Conservation (phyloP, 2,329 filamentous ascomycete species). For the Anthostomella pinea region DNA sequence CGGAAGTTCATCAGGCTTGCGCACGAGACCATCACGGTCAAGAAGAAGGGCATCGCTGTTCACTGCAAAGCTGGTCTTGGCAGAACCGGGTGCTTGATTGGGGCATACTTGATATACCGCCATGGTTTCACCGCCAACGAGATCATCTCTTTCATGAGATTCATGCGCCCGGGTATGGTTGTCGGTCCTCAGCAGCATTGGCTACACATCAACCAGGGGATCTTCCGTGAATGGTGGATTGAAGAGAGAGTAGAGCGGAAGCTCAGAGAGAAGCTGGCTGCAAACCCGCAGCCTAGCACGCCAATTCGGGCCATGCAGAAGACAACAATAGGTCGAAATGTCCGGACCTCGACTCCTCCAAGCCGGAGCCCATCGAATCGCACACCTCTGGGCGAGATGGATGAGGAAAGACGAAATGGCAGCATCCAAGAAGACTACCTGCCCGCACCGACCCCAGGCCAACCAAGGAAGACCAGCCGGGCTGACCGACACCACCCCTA, state of each 20-base stretch:
- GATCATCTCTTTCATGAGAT: constrained; percentile 96
- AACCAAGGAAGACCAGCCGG: constrained; percentile 85
- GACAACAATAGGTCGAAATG: constrained; percentile 53
- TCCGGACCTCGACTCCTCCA: constrained; percentile 78
- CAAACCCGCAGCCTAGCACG: constrained; percentile 53
- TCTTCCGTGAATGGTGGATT: constrained; percentile 98
- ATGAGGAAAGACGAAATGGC: constrained; percentile 69
- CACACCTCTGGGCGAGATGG: constrained; percentile 89
- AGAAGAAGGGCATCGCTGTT: constrained; percentile 90
- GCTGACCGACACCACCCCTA: constrained; percentile 76
- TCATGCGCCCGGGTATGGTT: constrained; percentile 98
- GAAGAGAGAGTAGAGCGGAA: constrained; percentile 77
- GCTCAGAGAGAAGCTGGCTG: constrained; percentile 57
- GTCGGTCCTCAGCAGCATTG: constrained; percentile 98
- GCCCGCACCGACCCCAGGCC: constrained; percentile 90
- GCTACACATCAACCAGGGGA: constrained; percentile 94
- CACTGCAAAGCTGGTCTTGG: constrained; percentile 98
- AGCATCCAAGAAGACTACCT: constrained; percentile 84
- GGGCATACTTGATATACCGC: constrained; percentile 95
- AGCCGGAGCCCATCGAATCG: constrained; percentile 73
- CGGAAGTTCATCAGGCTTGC: constrained; percentile 92
- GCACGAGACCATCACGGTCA: constrained; percentile 88
- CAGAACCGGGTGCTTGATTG: constrained; percentile 92
- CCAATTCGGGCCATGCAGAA: constrained; percentile 62
- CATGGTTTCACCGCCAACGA: constrained; percentile 97